phyloP scores from a whole-genome alignment of 176 grass and related monocot species.

The Leersia perrieri region DNA sequence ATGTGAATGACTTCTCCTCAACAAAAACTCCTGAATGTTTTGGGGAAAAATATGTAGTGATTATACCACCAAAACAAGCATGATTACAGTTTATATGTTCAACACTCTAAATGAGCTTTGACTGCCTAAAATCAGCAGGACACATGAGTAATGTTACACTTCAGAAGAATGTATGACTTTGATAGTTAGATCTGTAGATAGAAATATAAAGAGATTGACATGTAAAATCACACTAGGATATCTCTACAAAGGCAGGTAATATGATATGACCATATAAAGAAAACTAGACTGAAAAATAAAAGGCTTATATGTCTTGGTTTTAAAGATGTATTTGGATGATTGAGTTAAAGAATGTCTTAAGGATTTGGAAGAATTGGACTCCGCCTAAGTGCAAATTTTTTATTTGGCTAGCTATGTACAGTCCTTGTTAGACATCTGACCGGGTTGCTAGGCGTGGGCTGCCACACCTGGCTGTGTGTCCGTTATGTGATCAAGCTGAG shows the following conservation, averaged over 20 bases:
- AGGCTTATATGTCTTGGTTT: background rate
- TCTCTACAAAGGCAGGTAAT: background rate
- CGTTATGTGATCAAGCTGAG: too few species aligned
- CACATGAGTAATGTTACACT: slow-evolving; percentile 1
- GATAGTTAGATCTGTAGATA: background rate
- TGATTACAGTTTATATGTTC: background rate
- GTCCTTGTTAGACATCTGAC: too few species aligned
- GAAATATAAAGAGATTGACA: background rate
- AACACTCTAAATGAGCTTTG: background rate
- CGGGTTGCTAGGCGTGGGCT: too few species aligned
- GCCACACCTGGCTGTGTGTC: too few species aligned
- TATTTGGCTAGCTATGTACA: too few species aligned
- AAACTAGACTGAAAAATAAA: background rate
- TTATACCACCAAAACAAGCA: slow-evolving; percentile 1
- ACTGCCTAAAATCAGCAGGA: slow-evolving; percentile 8
- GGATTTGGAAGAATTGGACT: too few species aligned
- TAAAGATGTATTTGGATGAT: background rate
- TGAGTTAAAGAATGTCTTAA: too few species aligned
- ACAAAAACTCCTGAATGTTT: slow-evolving; percentile 81
- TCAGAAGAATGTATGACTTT: background rate
- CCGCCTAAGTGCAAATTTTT: too few species aligned
- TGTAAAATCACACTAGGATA: slow-evolving; percentile 2
- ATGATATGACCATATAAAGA: background rate
- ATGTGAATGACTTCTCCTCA: slow-evolving; percentile 91
- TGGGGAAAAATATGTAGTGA: slow-evolving; percentile 5